Evolutionary conservation across 2,329 filamentous ascomycete genomes (phyloP).

Genomic region (Domatiomyces globalis): DNA sequence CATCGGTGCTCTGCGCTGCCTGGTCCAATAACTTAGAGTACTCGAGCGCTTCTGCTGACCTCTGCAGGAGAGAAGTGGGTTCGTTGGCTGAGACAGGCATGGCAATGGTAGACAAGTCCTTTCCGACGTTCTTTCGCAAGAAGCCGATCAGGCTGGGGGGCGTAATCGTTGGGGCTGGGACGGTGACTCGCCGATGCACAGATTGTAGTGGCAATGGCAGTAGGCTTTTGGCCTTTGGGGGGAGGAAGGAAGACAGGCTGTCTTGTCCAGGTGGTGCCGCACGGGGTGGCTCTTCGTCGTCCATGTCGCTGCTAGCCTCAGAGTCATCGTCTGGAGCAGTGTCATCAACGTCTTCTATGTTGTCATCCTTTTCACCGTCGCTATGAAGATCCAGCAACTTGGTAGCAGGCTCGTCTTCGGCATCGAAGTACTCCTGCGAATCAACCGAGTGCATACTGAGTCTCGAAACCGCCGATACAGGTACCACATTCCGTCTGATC

Average conservation of each 20-base stretch:
- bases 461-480: constrained; percentile 40
- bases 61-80: constrained; percentile 73
- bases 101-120: constrained; percentile 88
- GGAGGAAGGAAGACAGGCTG: constrained; percentile 47
- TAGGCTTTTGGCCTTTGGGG: constrained; percentile 60
- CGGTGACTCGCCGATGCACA: constrained; percentile 53
- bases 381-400: constrained; percentile 63
- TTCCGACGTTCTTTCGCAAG: constrained; percentile 92
- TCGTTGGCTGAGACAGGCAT: constrained; percentile 98
- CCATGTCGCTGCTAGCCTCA: constrained; percentile 48
- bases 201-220: constrained; percentile 58
- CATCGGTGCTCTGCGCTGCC: constrained; percentile 44
- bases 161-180: constrained; percentile 59
- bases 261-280: constrained; percentile 20
- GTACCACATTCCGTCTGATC: constrained; percentile 49
- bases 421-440: constrained; percentile 88
- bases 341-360: constrained; percentile 18
- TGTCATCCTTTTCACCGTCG: constrained; percentile 49
- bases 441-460: constrained; percentile 70
- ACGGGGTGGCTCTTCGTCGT: constrained; percentile 31
- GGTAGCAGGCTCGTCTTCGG: constrained; percentile 44
- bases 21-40: constrained; percentile 74
- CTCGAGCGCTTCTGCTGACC: constrained; percentile 78
- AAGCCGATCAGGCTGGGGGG: constrained; percentile 90
- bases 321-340: constrained; percentile 41